Conservation (phyloP, 139 green algal genomes). For the Closterium sp. region DNA sequence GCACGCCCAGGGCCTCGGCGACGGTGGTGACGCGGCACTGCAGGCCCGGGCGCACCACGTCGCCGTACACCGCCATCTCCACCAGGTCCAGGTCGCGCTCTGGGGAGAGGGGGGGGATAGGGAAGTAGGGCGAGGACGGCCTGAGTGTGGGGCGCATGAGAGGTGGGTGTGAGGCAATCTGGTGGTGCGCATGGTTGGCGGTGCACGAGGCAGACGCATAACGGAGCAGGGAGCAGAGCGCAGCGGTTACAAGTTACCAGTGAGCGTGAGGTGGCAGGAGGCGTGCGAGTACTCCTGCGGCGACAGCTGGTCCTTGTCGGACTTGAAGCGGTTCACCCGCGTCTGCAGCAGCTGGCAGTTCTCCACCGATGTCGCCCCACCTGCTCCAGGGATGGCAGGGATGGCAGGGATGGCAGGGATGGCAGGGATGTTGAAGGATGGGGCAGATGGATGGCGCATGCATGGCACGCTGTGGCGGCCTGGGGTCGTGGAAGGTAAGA, state of each 20-base stretch:
- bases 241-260: constrained; percentile 10
- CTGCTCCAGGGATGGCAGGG: constrained; percentile 19
- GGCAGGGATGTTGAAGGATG: not conserved
- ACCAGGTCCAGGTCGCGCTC: too few relatives aligned
- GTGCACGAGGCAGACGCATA: too few relatives aligned
- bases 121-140: too few relatives aligned
- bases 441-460: too few relatives aligned
- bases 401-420: not conserved
- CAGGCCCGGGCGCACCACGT: constrained; percentile 46
- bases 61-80: constrained; percentile 53
- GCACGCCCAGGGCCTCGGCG: constrained; percentile 29
- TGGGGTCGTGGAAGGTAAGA: not conserved
- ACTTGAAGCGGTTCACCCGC: constrained; percentile 48
- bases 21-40: constrained; percentile 43
- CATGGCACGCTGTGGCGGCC: too few relatives aligned
- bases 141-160: too few relatives aligned
- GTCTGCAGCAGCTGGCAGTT: constrained; percentile 57
- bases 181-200: too few relatives aligned
- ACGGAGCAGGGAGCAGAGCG: not conserved
- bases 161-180: too few relatives aligned
- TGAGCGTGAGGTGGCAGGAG: constrained; percentile 47
- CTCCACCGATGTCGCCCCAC: constrained; percentile 16
- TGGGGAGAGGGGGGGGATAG: too few relatives aligned
- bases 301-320: constrained; percentile 34
- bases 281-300: constrained; percentile 7